These are phyloP conservation scores for Microdochium nivale DNA, from an alignment of 2,329 filamentous ascomycete genomes.

Conservation along the genomic window DNA sequence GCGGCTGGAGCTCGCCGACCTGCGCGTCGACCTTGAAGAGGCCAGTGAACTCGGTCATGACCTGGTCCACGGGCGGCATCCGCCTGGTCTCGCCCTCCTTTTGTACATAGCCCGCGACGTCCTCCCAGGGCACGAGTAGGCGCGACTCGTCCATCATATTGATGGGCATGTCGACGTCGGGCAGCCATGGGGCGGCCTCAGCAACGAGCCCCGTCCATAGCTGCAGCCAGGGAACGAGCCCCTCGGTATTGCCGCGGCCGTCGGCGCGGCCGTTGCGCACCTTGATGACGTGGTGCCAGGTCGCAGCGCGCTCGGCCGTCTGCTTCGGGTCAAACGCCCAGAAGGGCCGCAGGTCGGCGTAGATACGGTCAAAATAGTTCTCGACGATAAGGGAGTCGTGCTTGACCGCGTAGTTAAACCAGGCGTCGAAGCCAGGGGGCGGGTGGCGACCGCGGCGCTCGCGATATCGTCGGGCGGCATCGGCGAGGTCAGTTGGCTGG, in stretches of 20 bases:
- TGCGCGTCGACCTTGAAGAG: conserved; percentile 10
- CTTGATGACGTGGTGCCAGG: conserved; percentile 35
- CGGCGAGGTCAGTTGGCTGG: conserved; percentile 37
- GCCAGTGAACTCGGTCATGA: conserved; percentile 28
- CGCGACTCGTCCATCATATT: conserved; percentile 43
- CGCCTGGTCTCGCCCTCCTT: conserved; percentile 28
- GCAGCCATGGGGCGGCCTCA: conserved; percentile 40
- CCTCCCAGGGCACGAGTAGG: conserved; percentile 42
- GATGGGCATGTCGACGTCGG: conserved; percentile 46
- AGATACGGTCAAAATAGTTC: conserved; percentile 56
- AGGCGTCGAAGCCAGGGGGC: conserved; percentile 54
- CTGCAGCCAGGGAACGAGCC: conserved; percentile 34
- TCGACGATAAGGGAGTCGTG: conserved; percentile 49
- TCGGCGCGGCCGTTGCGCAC: conserved; percentile 36
- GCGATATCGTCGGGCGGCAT: conserved; percentile 48
- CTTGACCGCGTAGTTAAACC: conserved; percentile 45
- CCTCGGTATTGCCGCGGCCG: conserved; percentile 27
- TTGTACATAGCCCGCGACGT: conserved; percentile 33
- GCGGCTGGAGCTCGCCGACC: conserved; percentile 5
- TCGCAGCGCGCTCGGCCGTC: conserved; percentile 27
- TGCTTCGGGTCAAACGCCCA: conserved; percentile 43
- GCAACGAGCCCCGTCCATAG: conserved; percentile 40
- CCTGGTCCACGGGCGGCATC: conserved; percentile 24
- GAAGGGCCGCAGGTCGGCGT: conserved; percentile 52
- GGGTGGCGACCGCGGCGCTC: conserved; percentile 48